These are phyloP conservation scores for Petunia axillaris DNA, from an alignment of 257 asterid species.

Conservation along the genomic window DNA sequence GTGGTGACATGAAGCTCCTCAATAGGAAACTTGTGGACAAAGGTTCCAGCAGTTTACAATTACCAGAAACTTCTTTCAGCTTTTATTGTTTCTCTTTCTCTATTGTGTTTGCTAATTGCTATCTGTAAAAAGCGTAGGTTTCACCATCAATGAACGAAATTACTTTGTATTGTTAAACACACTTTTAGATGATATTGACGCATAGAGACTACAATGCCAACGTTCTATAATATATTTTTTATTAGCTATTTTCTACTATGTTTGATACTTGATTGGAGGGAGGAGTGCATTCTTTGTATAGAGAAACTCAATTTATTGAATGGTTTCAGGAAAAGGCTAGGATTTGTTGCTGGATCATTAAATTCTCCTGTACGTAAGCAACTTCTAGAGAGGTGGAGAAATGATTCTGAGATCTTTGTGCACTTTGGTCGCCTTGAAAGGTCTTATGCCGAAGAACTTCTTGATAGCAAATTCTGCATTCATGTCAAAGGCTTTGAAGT, in stretches of 20 bases:
- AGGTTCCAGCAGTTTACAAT: neutral
- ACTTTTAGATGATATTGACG: neutral
- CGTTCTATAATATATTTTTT: neutral
- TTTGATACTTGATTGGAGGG: neutral
- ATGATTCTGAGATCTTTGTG: constrained; percentile 66
- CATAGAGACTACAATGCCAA: too few species aligned
- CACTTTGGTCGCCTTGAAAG: constrained; percentile 57
- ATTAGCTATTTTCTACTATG: neutral
- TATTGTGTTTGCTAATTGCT: neutral
- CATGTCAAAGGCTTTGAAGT: constrained; percentile 93
- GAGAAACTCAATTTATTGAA: neutral
- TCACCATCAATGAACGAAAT: neutral
- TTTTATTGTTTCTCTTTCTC: neutral
- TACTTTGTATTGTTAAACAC: too few species aligned
- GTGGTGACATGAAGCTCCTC: neutral
- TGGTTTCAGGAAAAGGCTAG: constrained; percentile 63
- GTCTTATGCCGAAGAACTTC: constrained; percentile 64
- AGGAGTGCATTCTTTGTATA: neutral
- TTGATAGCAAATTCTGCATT: constrained; percentile 79
- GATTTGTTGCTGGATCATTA: constrained; percentile 76
- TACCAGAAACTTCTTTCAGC: neutral
- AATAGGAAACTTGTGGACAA: neutral
- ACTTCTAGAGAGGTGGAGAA: constrained; percentile 78
- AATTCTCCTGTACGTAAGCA: constrained; percentile 85
- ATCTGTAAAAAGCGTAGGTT: neutral